Evolutionary conservation across 345 rosid genomes (phyloP).

Genomic region (Euclidium syriacum): DNA sequence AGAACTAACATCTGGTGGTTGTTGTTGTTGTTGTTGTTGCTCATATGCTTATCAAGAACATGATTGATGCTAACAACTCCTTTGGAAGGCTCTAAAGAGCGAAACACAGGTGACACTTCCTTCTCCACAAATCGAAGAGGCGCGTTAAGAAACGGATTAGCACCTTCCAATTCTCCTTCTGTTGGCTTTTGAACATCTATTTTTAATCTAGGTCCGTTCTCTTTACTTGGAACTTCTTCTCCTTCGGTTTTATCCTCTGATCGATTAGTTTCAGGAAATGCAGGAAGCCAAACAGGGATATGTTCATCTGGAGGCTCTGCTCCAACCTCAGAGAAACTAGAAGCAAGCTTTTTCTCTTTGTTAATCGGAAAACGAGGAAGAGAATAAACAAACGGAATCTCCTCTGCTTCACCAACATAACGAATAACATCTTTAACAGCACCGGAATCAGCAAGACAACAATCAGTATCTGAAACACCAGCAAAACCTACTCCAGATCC

Average conservation of each 20-base stretch:
- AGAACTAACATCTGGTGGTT: conserved; percentile 35
- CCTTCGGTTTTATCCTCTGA: conserved; percentile 28
- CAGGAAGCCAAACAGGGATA: conserved; percentile 80
- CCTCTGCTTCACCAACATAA: conserved; percentile 48
- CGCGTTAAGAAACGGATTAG: conserved; percentile 65
- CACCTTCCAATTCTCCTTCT: conserved; percentile 28
- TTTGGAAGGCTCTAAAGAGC: conserved; percentile 43
- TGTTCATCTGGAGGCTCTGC: conserved; percentile 63
- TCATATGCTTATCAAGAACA: conserved; percentile 22
- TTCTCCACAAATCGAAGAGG: conserved; percentile 61
- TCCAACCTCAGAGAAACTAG: conserved; percentile 50
- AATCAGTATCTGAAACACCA: conserved; percentile 51
- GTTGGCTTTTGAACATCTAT: conserved; percentile 32
- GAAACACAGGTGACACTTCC: conserved; percentile 45
- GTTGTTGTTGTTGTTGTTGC: conserved; percentile 29
- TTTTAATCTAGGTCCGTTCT: conserved; percentile 34
- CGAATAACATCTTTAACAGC: conserved; percentile 52
- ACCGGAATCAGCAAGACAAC: conserved; percentile 61
- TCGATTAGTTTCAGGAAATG: conserved; percentile 52
- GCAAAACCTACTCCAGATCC: conserved; percentile 54
- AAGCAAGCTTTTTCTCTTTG: conserved; percentile 39
- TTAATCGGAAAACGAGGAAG: conserved; percentile 54
- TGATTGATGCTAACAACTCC: conserved; percentile 29
- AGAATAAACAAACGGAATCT: conserved; percentile 59
- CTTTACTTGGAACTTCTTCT: conserved; percentile 29